phyloP scores from a whole-genome alignment of 805 yeast genomes.

The Saturnispora diversa region DNA sequence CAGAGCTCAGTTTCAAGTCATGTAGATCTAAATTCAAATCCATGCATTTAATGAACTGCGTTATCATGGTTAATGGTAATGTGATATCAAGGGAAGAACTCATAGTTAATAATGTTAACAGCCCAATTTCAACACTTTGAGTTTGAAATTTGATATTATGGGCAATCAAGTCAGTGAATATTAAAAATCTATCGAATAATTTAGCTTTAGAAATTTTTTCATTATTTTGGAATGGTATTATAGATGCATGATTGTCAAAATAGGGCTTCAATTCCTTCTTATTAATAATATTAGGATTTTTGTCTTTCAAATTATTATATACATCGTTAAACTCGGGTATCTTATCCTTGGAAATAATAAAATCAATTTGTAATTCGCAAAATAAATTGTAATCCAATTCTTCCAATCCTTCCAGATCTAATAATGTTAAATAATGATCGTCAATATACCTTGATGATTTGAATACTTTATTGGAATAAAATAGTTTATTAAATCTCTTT shows the following conservation, averaged over 20 bases:
- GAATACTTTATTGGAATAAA: not conserved
- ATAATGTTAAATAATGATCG: slow-evolving; percentile 7
- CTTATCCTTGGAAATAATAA: slow-evolving; percentile 9
- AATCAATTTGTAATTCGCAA: slow-evolving; percentile 9
- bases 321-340: slow-evolving; percentile 4
- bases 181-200: slow-evolving; percentile 14
- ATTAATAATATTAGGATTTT: not conserved
- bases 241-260: slow-evolving; percentile 9
- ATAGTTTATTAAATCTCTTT: slow-evolving; percentile 2
- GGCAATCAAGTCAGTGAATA: slow-evolving; percentile 13
- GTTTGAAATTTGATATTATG: slow-evolving; percentile 1
- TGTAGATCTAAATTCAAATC: not conserved
- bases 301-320: not conserved
- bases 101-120: slow-evolving; percentile 1
- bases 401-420: slow-evolving; percentile 5
- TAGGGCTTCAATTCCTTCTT: slow-evolving; percentile 6
- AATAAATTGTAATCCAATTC: not conserved
- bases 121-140: slow-evolving; percentile 1
- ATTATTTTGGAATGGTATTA: slow-evolving; percentile 13
- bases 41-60: slow-evolving; percentile 2
- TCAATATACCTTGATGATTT: slow-evolving; percentile 10
- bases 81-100: not conserved
- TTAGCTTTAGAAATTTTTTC: slow-evolving; percentile 4
- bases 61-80: slow-evolving; percentile 1
- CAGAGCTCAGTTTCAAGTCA: slow-evolving; percentile 3